Conservation (phyloP, 768 basidiomycete species). For the Boletus subcaerulescens region DNA sequence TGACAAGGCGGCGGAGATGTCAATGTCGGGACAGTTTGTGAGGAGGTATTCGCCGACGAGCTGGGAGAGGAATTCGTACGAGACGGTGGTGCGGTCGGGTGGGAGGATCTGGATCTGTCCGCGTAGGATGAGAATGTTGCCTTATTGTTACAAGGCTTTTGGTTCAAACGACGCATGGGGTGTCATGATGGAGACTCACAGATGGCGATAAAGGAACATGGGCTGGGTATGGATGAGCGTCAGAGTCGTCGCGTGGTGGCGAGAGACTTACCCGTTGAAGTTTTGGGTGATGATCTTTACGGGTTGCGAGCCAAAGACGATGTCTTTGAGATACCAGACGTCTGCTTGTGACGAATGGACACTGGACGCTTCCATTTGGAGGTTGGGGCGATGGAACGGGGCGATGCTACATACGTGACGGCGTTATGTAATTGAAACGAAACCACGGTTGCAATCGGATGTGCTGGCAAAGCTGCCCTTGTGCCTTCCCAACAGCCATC, state of each 20-base stretch:
- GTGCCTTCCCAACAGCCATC: no score
- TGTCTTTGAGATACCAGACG: conserved; percentile 76
- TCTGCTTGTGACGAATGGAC: conserved; percentile 39
- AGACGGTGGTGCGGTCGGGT: conserved; percentile 60
- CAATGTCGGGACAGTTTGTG: conserved; percentile 41
- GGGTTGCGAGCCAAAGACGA: conserved; percentile 46
- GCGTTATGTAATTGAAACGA: background rate
- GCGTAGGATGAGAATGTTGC: conserved; percentile 88
- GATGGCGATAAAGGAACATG: conserved; percentile 89
- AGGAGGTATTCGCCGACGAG: conserved; percentile 83
- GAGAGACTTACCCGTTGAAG: conserved; percentile 66
- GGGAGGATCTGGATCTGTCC: conserved; percentile 75
- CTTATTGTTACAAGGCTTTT: conserved; percentile 31
- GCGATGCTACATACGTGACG: no score
- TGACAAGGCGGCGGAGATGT: conserved; percentile 31
- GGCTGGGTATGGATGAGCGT: conserved; percentile 41
- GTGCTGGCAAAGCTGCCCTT: no score
- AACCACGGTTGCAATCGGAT: no score
- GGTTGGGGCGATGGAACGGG: background rate
- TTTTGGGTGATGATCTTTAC: conserved; percentile 78
- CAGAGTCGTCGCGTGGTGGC: no score
- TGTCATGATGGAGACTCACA: conserved; percentile 40
- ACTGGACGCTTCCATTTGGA: conserved; percentile 8
- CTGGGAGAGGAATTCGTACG: conserved; percentile 82
- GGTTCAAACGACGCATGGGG: background rate